Evolutionary conservation across 148 eudicot genomes (phyloP), one percentile per base, ranked within the genome.

Genomic region (Rhododendron ovatum): DNA sequence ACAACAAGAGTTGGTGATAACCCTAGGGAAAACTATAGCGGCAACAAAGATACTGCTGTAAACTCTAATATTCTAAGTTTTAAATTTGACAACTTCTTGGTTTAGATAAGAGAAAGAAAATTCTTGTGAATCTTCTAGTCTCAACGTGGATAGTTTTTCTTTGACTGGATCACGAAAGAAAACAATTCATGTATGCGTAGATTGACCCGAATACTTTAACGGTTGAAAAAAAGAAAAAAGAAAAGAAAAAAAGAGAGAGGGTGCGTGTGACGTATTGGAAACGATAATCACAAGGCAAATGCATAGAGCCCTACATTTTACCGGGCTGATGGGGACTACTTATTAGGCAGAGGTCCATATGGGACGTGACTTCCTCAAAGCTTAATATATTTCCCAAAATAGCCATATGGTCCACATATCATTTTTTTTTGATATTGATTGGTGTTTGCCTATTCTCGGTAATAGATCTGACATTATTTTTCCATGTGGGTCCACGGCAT

Each of bases 121-220:
- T 0, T 6, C 0, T 6, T 5, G 45, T 41, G 5, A 41, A 41
- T 41, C 0, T 1, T 41, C 8, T 6, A 41, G 0, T 41, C 1
- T 0, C 45, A 41, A 41, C 8, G 45, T 7, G 5, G 1, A 5
- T 41, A 41, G 45, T 7, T 6, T 41, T 41, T 1, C 0, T 41
- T 41, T 41, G 45, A 41, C 7, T 41, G 8, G 7, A 41, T 41
- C 45, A 41, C 45, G 7, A 41, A 41, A 41, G 7, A 41, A 7
- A 41, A 41, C 6, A 41, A 5, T 41, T 1, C 7, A 41, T 41
- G 45, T 41, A 7, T 41, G 7, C 8, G 0, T 41, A 41, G 7
- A 41, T 41, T 41, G 7, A 41, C 8, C 45, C 7, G 45, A 41
- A 41, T 41, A 6, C 45, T 41, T 1, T 41, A 41, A 41, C 43